phyloP scores from a whole-genome alignment of 1,284 basidiomycete species.

The Malassezia yamatoensis region DNA sequence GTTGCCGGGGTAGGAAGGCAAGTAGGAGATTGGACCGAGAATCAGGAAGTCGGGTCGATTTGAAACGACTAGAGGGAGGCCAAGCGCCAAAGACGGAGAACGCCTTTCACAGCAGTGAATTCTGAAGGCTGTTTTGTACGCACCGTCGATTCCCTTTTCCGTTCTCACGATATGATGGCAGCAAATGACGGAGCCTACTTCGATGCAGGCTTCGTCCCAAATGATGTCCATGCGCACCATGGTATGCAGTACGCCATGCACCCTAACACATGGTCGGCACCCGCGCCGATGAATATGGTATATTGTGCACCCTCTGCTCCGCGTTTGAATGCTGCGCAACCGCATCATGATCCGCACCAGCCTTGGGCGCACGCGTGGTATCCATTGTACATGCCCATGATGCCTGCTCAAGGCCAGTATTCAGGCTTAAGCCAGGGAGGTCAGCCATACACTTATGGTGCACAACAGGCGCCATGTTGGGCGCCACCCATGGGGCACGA shows the following conservation, averaged over 20 bases:
- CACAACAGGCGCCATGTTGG: background rate
- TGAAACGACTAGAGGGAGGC: background rate
- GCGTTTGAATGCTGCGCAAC: conserved; percentile 1
- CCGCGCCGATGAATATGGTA: background rate
- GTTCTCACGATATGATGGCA: background rate
- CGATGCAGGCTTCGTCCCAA: conserved; percentile 3
- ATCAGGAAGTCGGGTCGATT: background rate
- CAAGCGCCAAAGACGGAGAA: background rate
- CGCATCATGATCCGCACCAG: background rate
- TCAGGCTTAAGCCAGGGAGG: background rate
- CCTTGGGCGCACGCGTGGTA: background rate
- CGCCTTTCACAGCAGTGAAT: background rate
- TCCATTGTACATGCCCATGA: background rate
- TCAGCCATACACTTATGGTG: background rate
- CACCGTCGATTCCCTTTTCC: background rate
- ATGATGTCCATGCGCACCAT: background rate
- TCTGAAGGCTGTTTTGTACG: background rate
- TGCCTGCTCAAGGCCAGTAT: background rate
- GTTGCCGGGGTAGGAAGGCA: too few relatives aligned
- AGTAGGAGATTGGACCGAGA: too few relatives aligned
- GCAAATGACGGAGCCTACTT: conserved; percentile 3
- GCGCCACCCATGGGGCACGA: background rate
- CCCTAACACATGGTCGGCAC: background rate
- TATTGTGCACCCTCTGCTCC: conserved; percentile 1
- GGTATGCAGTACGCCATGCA: background rate